Evolutionary conservation across 805 yeast genomes (phyloP), one percentile per base, ranked within the genome.

Genomic region (Hanseniaspora thailandica): DNA sequence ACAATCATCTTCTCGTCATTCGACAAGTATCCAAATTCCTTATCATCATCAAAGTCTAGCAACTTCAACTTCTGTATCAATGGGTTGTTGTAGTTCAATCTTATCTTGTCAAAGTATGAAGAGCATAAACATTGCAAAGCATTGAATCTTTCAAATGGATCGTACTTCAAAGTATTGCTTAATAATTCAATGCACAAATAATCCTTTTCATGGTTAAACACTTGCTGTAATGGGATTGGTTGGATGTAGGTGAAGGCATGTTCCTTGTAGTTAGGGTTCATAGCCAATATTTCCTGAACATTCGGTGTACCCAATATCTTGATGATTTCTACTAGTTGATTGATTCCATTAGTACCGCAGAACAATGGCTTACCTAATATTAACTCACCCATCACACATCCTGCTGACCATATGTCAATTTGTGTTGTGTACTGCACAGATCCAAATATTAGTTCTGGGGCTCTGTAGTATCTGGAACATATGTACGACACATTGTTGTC

Each of bases 321-420:
- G 66, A 90, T 90, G 61, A 90, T 90, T 68, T 90, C 98, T 19
- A 90, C 97, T 62, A 90, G 76, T 69, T 93, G 98, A 67, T 93
- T 98, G 55, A 93, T 90, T 36, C 98, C 97, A 56, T 89, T 82
- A 66, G 93, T 97, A 44, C 98, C 98, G 12, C 98, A 98, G 71
- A 93, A 93, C 59, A 93, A 72, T 13, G 98, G 98, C 66, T 88
- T 97, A 17, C 98, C 97, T 55, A 93, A 75, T 58, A 89, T 79
- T 62, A 93, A 72, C 70, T 93, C 98, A 4, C 97, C 97, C 86
- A 93, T 88, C 22, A 93, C 98, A 72, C 98, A 93, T 20, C 96
- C 96, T 13, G 95, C 87, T 13, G 96, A 86, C 98, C 98, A 93
- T 46, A 93, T 80, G 66, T 93, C 98, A 59, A 93, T 93, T 67